Percentiles rank a stretch among this genome's conserved stretches.
These are phyloP conservation scores for Byssothecium circinans DNA, from an alignment of 2,329 filamentous ascomycete genomes.

Conservation along the genomic window DNA sequence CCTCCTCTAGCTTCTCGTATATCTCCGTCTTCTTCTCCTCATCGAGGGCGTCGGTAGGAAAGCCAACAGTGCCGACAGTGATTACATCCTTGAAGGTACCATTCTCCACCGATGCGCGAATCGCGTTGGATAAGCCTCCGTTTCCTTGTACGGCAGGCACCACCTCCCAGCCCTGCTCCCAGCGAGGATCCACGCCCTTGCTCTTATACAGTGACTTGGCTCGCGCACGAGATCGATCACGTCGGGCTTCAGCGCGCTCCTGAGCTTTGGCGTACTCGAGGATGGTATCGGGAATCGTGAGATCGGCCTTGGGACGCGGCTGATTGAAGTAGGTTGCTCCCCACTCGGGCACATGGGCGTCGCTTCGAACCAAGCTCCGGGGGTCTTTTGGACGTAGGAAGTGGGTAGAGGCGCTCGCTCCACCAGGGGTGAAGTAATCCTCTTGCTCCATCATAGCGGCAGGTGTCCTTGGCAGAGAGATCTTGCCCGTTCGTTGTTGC, in stretches of 20 bases:
- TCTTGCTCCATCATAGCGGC: constrained; percentile 42
- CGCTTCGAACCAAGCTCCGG: constrained; percentile 65
- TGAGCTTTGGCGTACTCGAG: constrained; percentile 64
- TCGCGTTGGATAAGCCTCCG: constrained; percentile 85
- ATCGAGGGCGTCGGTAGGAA: constrained; percentile 85
- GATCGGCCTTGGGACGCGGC: constrained; percentile 72
- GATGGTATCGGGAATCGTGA: constrained; percentile 74
- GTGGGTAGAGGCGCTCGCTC: constrained; percentile 53
- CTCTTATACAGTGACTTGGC: constrained; percentile 13
- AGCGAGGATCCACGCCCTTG: constrained; percentile 47
- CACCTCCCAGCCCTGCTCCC: constrained; percentile 78
- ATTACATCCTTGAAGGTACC: constrained; percentile 72
- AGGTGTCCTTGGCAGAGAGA: constrained; percentile 46
- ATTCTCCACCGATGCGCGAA: constrained; percentile 73
- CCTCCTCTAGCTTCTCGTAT: constrained; percentile 75
- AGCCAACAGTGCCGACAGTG: constrained; percentile 92
- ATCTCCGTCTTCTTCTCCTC: constrained; percentile 80
- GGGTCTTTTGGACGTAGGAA: constrained; percentile 54
- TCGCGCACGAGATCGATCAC: constrained; percentile 25
- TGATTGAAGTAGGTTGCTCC: constrained; percentile 70
- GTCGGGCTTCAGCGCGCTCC: constrained; percentile 37
- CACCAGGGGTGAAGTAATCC: constrained; percentile 51
- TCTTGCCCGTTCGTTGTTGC: constrained; percentile 29
- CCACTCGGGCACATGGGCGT: constrained; percentile 77
- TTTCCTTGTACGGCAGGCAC: constrained; percentile 89